Evolutionary conservation across 1,284 basidiomycete genomes (phyloP).

Genomic region (Trametes pubescens): DNA sequence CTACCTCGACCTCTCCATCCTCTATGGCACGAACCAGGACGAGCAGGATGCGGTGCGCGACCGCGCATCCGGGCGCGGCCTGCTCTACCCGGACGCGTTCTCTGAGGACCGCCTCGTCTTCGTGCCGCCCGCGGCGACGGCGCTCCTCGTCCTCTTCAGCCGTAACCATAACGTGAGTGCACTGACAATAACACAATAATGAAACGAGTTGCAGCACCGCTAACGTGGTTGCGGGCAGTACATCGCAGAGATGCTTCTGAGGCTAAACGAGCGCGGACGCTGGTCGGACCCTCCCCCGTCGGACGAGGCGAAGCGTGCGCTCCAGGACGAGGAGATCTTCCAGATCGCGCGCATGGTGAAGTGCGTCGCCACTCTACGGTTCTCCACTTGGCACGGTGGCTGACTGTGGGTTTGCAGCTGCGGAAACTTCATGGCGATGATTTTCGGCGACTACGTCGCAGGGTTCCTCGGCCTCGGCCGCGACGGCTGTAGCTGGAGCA

Average conservation of each 20-base stretch:
- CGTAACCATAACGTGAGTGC: conserved; percentile 79
- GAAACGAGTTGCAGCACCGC: not conserved
- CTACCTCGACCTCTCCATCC: conserved; percentile 80
- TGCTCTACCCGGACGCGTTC: conserved; percentile 73
- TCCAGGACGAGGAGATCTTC: conserved; percentile 81
- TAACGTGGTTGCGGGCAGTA: conserved; percentile 52
- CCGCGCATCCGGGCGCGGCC: conserved; percentile 58
- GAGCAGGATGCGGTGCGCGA: conserved; percentile 43
- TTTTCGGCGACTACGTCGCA: conserved; percentile 77
- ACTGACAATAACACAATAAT: not conserved
- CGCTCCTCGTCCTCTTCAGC: conserved; percentile 72
- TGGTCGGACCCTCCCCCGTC: conserved; percentile 47
- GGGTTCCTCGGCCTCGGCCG: conserved; percentile 71
- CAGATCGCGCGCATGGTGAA: conserved; percentile 79
- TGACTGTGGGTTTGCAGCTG: conserved; percentile 29
- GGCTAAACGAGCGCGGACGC: conserved; percentile 70
- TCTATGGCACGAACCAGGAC: conserved; percentile 70
- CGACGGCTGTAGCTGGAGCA: conserved; percentile 66
- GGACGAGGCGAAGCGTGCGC: conserved; percentile 43
- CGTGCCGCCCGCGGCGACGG: conserved; percentile 79
- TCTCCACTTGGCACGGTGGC: not conserved
- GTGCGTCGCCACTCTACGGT: conserved; percentile 47
- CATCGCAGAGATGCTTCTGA: conserved; percentile 72
- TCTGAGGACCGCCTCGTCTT: conserved; percentile 72
- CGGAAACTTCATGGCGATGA: conserved; percentile 69